These are phyloP conservation scores for Eudorina sp. DNA, from an alignment of 139 green algal species.

Conservation along the genomic window DNA sequence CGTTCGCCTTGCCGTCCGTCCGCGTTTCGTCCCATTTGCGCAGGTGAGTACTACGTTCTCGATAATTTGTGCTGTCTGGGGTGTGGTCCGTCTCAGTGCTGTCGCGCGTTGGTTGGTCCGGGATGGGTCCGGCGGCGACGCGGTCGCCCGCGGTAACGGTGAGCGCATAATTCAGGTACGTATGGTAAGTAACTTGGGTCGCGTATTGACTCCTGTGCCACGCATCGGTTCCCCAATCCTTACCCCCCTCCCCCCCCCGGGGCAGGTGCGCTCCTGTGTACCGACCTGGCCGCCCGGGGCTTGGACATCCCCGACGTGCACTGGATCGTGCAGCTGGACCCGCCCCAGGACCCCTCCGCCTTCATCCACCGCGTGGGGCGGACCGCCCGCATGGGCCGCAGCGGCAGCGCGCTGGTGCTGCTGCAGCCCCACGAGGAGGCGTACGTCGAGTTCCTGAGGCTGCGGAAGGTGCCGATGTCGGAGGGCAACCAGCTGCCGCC, in stretches of 20 bases:
- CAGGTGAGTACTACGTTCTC: too few relatives aligned
- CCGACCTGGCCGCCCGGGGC: constrained; percentile 94
- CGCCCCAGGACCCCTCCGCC: constrained; percentile 89
- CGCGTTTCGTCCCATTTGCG: too few relatives aligned
- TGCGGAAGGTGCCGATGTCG: constrained; percentile 75
- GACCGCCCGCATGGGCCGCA: constrained; percentile 92
- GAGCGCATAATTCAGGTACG: too few relatives aligned
- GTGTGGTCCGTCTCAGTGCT: too few relatives aligned
- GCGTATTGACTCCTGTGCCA: too few relatives aligned
- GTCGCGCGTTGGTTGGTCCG: too few relatives aligned
- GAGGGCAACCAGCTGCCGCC: constrained; percentile 18
- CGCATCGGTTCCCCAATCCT: too few relatives aligned
- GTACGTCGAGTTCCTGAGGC: constrained; percentile 92
- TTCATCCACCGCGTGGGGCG: constrained; percentile 86
- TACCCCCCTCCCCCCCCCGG: neutral
- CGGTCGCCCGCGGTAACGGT: too few relatives aligned
- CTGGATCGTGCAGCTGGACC: constrained; percentile 90
- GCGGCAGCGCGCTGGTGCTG: constrained; percentile 81
- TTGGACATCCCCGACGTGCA: constrained; percentile 94
- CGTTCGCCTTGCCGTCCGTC: too few relatives aligned
- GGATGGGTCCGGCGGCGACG: too few relatives aligned
- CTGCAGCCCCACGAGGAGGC: constrained; percentile 83
- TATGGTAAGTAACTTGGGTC: too few relatives aligned
- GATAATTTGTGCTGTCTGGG: too few relatives aligned
- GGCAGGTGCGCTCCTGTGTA: constrained; percentile 87